Evolutionary conservation across 345 rosid genomes (phyloP), one percentile per base, ranked within the genome.

Genomic region (Gossypium thurberi): DNA sequence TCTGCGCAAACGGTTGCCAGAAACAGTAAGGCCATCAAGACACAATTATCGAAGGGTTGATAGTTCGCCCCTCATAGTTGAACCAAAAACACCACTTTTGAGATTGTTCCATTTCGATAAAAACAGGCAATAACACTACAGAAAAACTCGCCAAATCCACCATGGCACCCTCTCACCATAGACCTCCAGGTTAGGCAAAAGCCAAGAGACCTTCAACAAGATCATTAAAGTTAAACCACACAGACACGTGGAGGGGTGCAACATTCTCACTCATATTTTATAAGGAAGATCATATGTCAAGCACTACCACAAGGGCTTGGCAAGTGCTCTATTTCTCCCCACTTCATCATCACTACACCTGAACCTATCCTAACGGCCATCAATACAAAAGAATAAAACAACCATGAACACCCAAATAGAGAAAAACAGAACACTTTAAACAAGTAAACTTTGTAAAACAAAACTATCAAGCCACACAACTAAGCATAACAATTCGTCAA

Each of bases 121-220:
- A 81, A 85, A 85, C 83, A 90, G 84, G 89, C 91, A 87, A 84
- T 81, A 86, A 86, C 86, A 90, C 81, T 76, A 83, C 61, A 90
- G 89, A 88, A 88, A 88, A 86, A 87, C 86, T 87, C 84, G 93
- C 96, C 93, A 88, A 82, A 84, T 87, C 92, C 93, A 89, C 85
- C 96, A 87, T 82, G 85, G 96, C 87, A 88, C 85, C 90, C 87
- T 81, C 90, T 86, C 91, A 90, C 91, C 90, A 88, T 75, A 84
- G 96, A 85, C 85, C 91, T 82, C 93, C 93, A 84, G 91, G 89
- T 85, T 81, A 82, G 86, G 91, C 84, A 82, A 85, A 82, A 81
- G 87, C 89, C 93, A 87, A 86, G 87, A 86, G 87, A 88, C 96
- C 93, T 90, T 90, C 96, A 90, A 90, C 88, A 90, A 90, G 93